Conservation (phyloP, 2,329 filamentous ascomycete species). For the Venturia carpophila region DNA sequence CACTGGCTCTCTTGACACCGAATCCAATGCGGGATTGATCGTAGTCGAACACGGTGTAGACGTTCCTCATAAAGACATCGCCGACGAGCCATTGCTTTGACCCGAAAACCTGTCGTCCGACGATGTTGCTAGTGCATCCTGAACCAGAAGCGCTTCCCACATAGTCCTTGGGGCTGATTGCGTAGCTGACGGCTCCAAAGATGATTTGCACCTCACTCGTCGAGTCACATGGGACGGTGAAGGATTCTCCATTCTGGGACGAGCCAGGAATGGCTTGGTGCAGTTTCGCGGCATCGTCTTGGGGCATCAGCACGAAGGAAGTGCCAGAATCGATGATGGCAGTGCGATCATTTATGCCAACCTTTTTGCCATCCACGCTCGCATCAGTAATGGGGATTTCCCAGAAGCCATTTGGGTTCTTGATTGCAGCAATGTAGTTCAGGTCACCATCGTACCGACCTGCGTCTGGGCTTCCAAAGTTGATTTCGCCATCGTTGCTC, state of each 20-base stretch:
- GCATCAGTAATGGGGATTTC: conserved; percentile 61
- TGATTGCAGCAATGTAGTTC: conserved; percentile 52
- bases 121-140: conserved; percentile 60
- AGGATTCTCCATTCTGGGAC: conserved; percentile 51
- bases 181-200: conserved; percentile 61
- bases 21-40: conserved; percentile 57
- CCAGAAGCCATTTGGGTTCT: conserved; percentile 55
- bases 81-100: conserved; percentile 67
- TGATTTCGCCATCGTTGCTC: conserved; percentile 64
- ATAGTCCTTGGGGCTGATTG: conserved; percentile 65
- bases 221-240: conserved; percentile 65
- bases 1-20: conserved; percentile 13
- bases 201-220: conserved; percentile 52
- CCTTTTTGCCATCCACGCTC: conserved; percentile 51
- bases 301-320: conserved; percentile 67
- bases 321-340: conserved; percentile 82
- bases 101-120: conserved; percentile 60
- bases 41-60: conserved; percentile 77
- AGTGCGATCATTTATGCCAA: conserved; percentile 42
- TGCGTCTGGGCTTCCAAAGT: conserved; percentile 63
- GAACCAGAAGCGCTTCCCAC: conserved; percentile 37
- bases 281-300: conserved; percentile 56
- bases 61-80: conserved; percentile 81
- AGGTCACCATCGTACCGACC: conserved; percentile 61
- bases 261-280: conserved; percentile 61